Conservation (phyloP, 1,284 basidiomycete species). For the Xerocomus amazonicus region DNA sequence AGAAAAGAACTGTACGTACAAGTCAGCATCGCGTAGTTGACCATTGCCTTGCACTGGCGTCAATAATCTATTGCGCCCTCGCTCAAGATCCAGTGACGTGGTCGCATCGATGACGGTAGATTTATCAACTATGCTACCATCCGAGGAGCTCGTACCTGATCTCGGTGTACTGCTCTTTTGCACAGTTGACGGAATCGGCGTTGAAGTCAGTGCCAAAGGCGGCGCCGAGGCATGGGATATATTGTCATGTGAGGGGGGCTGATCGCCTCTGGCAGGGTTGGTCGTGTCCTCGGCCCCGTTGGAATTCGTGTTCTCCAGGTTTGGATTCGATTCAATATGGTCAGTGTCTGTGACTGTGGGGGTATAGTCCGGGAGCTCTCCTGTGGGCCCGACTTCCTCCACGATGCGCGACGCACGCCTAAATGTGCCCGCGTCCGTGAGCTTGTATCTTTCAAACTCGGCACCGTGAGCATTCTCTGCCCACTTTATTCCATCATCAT, state of each 20-base stretch:
- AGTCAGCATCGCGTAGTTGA: constrained; percentile 37
- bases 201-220: constrained; percentile 21
- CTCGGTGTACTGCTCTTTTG: constrained; percentile 25
- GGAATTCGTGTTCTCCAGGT: neutral
- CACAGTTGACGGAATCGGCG: constrained; percentile 27
- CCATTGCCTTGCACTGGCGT: constrained; percentile 57
- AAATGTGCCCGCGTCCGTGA: constrained; percentile 7
- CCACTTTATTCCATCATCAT: constrained; percentile 44
- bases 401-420: constrained; percentile 22
- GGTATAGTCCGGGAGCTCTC: constrained; percentile 35
- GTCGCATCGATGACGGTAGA: constrained; percentile 35
- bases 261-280: constrained; percentile 3
- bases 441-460: constrained; percentile 31
- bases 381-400: constrained; percentile 35
- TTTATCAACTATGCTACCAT: constrained; percentile 45
- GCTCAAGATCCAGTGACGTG: constrained; percentile 12
- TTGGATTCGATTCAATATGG: neutral
- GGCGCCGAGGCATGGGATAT: constrained; percentile 7
- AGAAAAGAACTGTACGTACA: constrained; percentile 32
- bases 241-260: neutral
- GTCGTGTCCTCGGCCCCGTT: constrained; percentile 3
- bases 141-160: constrained; percentile 44
- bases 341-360: constrained; percentile 7
- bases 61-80: constrained; percentile 52
- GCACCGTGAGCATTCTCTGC: constrained; percentile 44